phyloP scores from a whole-genome alignment of 768 basidiomycete genomes.

The Rhodotorula sphaerocarpa region DNA sequence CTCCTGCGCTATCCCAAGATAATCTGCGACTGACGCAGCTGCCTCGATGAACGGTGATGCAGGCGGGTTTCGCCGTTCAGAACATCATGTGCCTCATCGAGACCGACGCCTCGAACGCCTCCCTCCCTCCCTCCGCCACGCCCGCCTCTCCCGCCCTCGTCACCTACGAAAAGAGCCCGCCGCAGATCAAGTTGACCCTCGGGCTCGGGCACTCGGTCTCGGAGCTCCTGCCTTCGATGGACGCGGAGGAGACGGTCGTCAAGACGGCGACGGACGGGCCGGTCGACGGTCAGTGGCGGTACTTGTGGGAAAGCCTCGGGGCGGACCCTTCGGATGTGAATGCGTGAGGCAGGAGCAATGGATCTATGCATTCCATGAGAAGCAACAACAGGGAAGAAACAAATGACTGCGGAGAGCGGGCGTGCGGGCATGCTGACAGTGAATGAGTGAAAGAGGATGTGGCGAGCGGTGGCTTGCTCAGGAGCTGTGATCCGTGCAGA shows the following conservation, averaged over 20 bases:
- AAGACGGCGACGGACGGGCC: background rate
- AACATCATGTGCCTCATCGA: constrained; percentile 32
- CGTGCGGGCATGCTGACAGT: too few relatives aligned
- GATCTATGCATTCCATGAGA: too few relatives aligned
- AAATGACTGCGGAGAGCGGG: too few relatives aligned
- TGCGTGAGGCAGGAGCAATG: too few relatives aligned
- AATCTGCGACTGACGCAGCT: too few relatives aligned
- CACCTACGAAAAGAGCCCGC: constrained; percentile 27
- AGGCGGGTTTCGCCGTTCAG: constrained; percentile 32
- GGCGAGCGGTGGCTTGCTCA: too few relatives aligned
- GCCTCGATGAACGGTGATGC: too few relatives aligned
- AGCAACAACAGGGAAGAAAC: too few relatives aligned
- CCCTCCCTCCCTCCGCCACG: background rate
- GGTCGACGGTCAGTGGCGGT: constrained; percentile 14
- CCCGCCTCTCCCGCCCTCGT: background rate
- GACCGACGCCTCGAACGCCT: constrained; percentile 7
- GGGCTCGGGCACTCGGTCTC: constrained; percentile 25
- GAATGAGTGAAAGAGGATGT: too few relatives aligned
- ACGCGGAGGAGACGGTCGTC: constrained; percentile 17
- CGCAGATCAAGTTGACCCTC: constrained; percentile 35
- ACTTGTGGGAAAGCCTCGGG: background rate
- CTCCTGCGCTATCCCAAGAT: too few relatives aligned
- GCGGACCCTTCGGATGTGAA: background rate
- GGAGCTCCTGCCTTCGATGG: constrained; percentile 24
- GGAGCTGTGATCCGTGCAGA: too few relatives aligned